These are phyloP conservation scores for Neonectria neomacrospora DNA, from an alignment of 2,329 filamentous ascomycete genomes.

Conservation along the genomic window DNA sequence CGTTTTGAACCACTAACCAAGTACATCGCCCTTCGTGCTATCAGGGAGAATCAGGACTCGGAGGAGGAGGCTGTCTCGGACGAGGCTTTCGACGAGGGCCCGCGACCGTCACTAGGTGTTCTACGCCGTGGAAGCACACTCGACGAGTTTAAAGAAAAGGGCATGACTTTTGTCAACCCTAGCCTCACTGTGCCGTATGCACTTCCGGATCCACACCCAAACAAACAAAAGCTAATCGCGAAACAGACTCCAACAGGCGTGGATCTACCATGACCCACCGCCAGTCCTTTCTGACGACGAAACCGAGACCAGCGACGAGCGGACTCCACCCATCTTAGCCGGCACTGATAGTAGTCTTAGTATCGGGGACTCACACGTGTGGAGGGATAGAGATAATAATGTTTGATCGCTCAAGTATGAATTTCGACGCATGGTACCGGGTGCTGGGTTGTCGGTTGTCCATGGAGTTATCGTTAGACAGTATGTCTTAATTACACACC, in stretches of 20 bases:
- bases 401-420: conserved; percentile 30
- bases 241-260: conserved; percentile 72
- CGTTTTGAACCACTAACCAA: conserved; percentile 90
- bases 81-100: conserved; percentile 52
- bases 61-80: conserved; percentile 50
- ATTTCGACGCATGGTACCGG: conserved; percentile 25
- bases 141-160: conserved; percentile 78
- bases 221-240: conserved; percentile 29
- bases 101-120: conserved; percentile 53
- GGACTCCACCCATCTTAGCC: conserved; percentile 45
- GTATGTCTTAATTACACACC: conserved; percentile 21
- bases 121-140: conserved; percentile 70
- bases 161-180: conserved; percentile 79
- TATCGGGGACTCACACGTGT: conserved; percentile 55
- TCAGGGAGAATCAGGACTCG: conserved; percentile 67
- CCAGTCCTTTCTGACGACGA: conserved; percentile 47
- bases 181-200: conserved; percentile 75
- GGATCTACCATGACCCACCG: conserved; percentile 72
- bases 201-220: neutral
- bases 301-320: conserved; percentile 43
- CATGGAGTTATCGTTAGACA: conserved; percentile 22
- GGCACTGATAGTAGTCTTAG: conserved; percentile 51
- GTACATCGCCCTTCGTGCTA: conserved; percentile 91
- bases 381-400: conserved; percentile 46
- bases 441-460: conserved; percentile 25